Base-by-base conservation (phyloP, 2,329 filamentous ascomycete genomes). In the Epichloe sibirici region DNA sequence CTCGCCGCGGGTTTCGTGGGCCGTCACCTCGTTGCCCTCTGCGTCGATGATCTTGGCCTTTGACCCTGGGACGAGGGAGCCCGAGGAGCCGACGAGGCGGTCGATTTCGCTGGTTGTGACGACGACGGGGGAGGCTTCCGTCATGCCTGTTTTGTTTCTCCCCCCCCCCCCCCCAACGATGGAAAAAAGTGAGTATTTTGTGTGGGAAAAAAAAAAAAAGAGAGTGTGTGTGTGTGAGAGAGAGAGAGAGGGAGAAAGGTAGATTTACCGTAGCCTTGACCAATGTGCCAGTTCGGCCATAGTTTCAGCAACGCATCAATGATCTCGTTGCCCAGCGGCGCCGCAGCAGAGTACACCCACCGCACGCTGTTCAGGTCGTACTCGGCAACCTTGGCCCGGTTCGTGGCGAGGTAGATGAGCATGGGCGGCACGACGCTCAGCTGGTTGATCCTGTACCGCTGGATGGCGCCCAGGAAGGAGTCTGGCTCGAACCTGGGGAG, bases 361-460 rank as follows among this genome's bases (percentile, higher is more conserved):
- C 68, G 70, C 0, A 90, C 82, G n/a, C 77, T 81, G 58, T 77
- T 83, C 6, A 91, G 69, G 57, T 91, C 83, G 62, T 81, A 87
- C 57, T 86, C 79, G 47, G 74, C 71, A 57, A 81, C 75, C 0
- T 76, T 60, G 0, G 77, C 65, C 53, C 76, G 74, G 61, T 82
- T 82, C 57, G 85, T 84, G 15, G 83, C 74, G 71, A 91, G 79
- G 55, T 80, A 73, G 56, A 91, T 87, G 56, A 90, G 81, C 61
- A 91, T 88, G 0, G 87, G 88, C 9, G 88, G 87, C 0, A 90
- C 87, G 58, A 93, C 65, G 58, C 77, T 84, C 13, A 93, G 71
- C 43, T 75, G 73, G 49, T 74, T 73, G 60, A 93, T 86, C 66
- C 82, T 85, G 71, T 81, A 85, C 34, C 71, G 75, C 60, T 88